These are phyloP conservation scores for Fusarium tanahbumbuense DNA, from an alignment of 2,329 filamentous ascomycete genomes.

Conservation along the genomic window DNA sequence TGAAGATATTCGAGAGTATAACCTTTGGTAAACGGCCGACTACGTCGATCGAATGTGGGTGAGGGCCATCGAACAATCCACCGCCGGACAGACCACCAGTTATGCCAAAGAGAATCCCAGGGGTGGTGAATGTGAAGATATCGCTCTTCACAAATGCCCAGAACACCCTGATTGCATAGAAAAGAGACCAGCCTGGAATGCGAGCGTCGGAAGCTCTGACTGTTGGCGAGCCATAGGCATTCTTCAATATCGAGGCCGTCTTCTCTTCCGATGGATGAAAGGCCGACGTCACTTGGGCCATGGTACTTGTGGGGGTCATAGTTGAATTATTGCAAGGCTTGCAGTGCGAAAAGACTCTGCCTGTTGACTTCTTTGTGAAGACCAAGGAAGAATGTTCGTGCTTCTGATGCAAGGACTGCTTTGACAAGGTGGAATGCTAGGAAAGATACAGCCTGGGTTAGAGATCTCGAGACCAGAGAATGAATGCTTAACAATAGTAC, in stretches of 20 bases:
- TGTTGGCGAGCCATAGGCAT: accelerated
- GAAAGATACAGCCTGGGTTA: background rate
- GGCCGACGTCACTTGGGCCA: background rate
- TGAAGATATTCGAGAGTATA: background rate
- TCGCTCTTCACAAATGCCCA: background rate
- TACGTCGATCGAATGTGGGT: accelerated
- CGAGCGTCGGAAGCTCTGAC: accelerated
- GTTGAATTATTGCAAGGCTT: accelerated
- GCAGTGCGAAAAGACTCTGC: too few species aligned
- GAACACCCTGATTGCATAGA: background rate
- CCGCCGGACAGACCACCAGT: background rate
- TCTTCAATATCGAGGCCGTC: accelerated
- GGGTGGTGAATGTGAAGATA: background rate
- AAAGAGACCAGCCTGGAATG: background rate
- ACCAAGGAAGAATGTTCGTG: too few species aligned
- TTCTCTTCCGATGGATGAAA: background rate
- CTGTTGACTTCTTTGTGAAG: accelerated
- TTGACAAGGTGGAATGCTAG: background rate
- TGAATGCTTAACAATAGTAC: accelerated
- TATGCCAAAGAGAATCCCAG: background rate
- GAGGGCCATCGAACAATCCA: background rate
- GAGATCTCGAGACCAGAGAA: background rate
- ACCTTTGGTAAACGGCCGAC: accelerated
- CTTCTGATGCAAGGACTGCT: accelerated
- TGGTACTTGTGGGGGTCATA: background rate